Conservation (phyloP, 257 asterid species). For the Nicotiana tomentosiformis region DNA sequence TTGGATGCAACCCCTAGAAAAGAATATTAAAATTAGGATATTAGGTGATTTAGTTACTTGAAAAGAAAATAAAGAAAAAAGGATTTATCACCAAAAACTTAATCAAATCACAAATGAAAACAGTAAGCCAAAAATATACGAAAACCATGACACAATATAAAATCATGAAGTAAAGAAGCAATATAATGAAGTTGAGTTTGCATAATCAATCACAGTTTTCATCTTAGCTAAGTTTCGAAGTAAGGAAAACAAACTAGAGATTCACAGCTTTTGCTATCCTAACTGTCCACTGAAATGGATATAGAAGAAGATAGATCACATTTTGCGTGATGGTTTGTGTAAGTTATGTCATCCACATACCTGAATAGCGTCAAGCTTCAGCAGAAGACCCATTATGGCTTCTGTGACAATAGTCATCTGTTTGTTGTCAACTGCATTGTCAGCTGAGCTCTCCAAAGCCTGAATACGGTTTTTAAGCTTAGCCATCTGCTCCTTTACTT, state of each 20-base stretch:
- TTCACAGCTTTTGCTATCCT: too few species aligned
- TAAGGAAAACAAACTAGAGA: not conserved
- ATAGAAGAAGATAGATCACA: not conserved
- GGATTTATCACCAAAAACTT: too few species aligned
- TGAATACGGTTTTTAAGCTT: conserved; percentile 32
- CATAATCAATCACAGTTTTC: not conserved
- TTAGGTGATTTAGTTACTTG: not conserved
- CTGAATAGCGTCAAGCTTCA: conserved; percentile 59
- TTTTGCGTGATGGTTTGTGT: not conserved
- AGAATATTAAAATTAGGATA: not conserved
- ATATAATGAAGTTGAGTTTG: not conserved
- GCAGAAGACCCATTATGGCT: conserved; percentile 55
- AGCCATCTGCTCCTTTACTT: conserved; percentile 35
- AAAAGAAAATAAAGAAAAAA: not conserved
- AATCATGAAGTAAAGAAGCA: not conserved
- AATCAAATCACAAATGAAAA: not conserved
- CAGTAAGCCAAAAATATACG: not conserved
- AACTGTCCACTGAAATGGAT: not conserved
- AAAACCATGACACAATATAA: not conserved
- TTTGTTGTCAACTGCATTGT: conserved; percentile 22
- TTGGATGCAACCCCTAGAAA: conserved; percentile 57
- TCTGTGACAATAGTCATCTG: conserved; percentile 37
- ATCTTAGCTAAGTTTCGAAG: not conserved
- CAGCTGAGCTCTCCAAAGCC: conserved; percentile 35
- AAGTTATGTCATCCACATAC: conserved; percentile 23